phyloP scores from a whole-genome alignment of 305 asterid genomes.

The Lippia alba region DNA sequence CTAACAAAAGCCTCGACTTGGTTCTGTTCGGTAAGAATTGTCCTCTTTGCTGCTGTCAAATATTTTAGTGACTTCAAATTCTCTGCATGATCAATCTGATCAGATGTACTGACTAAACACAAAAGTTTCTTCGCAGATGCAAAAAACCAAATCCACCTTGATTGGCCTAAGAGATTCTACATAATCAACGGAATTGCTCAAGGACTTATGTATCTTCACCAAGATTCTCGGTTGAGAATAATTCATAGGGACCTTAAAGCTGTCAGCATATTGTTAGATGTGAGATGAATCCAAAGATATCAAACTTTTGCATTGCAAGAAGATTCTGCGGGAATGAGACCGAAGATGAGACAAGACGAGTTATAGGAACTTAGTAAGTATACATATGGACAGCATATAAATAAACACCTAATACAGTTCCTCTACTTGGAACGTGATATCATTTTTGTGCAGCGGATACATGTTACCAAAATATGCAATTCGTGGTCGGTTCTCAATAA shows the following conservation, averaged over 20 bases:
- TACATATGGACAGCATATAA: slow-evolving; percentile 14
- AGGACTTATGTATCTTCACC: slow-evolving; percentile 34
- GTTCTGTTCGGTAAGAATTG: slow-evolving; percentile 23
- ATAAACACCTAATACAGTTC: no score
- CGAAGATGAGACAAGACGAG: no score
- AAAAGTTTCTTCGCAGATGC: neutral
- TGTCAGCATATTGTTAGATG: neutral
- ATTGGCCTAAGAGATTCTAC: slow-evolving; percentile 26
- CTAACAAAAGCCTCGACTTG: slow-evolving; percentile 28
- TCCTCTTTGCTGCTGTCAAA: no score
- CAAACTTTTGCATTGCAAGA: no score
- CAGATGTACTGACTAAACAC: neutral
- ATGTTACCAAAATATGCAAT: slow-evolving; percentile 46
- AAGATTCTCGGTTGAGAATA: slow-evolving; percentile 32
- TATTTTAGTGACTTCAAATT: neutral
- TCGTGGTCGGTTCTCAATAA: slow-evolving; percentile 35
- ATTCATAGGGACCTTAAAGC: slow-evolving; percentile 58
- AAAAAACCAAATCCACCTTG: neutral
- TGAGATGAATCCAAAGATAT: no score
- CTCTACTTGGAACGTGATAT: no score
- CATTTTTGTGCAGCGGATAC: slow-evolving; percentile 34
- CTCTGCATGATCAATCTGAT: neutral
- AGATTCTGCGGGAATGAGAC: no score
- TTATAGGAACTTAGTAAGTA: no score
- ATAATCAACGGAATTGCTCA: slow-evolving; percentile 23